Evolutionary conservation across 371 early-diverging fungal genomes (phyloP), one percentile per base, ranked within the genome.

Genomic region (Mucor lusitanicus): DNA sequence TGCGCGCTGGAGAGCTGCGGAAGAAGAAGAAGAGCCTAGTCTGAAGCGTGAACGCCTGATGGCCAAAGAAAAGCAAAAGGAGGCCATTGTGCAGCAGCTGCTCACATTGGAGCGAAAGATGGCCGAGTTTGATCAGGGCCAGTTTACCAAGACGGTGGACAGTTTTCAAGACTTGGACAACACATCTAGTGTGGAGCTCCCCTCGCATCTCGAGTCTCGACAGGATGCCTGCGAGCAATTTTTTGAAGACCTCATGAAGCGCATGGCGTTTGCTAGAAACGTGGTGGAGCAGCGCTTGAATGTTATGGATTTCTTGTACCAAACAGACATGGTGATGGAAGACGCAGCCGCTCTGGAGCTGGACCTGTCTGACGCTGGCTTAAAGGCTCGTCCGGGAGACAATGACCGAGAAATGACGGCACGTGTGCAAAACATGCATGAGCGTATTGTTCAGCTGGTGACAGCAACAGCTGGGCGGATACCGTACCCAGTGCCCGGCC

Each of bases 91-190:
- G 11, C 70, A 76, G 23, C 66, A 73, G 9, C 33, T 79, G 3
- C 39, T 82, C 13, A 65, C 56, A 19, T 54, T 84, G 2, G 77
- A 84, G 64, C 62, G 70, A 15, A 69, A 70, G 15, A 70, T 79
- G 8, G 60, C 65, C 6, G 80, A 75, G 17, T 86, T 79, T 60
- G 81, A 84, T 53, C 69, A 76, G 40, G 78, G 76, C 13, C 80
- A 74, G 12, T 84, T 80, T 28, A 79, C 78, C 4, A 65, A 59
- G 3, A 78, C 85, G 0, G 68, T 76, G 3, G 73, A 83, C 17
- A 67, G 66, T 0, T 84, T 79, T 62, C 77, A 82, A 50, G 86
- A 86, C 21, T 33, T 86, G 30, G 81, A 82, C 7, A 80, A 78
- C n/a, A 63, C 72, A 0, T 59, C 69, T 7, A 64, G 61, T 12